Base-by-base conservation (phyloP, 106 monocot genomes). In the Hemerocallis citrina region DNA sequence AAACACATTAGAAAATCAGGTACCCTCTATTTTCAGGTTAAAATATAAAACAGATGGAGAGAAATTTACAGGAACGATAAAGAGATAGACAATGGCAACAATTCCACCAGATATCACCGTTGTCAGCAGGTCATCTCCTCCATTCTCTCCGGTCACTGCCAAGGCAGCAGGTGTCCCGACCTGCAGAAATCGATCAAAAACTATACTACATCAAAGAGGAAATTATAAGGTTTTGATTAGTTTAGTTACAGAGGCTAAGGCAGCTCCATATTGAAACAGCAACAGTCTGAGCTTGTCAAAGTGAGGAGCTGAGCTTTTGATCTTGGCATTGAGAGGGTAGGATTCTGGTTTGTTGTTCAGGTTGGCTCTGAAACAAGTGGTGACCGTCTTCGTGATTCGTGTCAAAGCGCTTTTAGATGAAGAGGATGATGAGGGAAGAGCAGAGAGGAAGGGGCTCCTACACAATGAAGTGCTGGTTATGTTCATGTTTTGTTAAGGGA, bases 121-220 rank as follows among this genome's bases (percentile, higher is more conserved):
- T 6, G 68, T 69, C 23, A 59, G 29, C 11, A 85, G 59, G 47
- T 93, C 92, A 47, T 76, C 69, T 28, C 76, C 76, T 23, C 63
- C 68, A 50, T 92, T 92, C 40, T 80, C 75, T 45, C 88, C 85
- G 1, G 93, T 93, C 61, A 89, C 93, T 2, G 92, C 93, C 58
- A 79, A 34, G 14, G 89, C 88, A 20, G 77, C 68, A 10, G 78
- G 70, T 12, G 73, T 75, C 43, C 74, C 66, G 9, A 76, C 65
- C 82, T 82, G 64, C 35, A 3, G 5, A 57, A 57, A 36, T 7
- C 36, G 36, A 1, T 8, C 34, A 1, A 19, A 21, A 57, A 7
- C 2, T 20, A 27, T 19, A 37, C 2, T 19, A 9, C 1, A 17
- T 20, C 1, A 19, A 36, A 36, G 6, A 36, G 0, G 42, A 22